Evolutionary conservation across 169 alveolate genomes (phyloP).

Genomic region (Cryptosporidium ryanae): DNA sequence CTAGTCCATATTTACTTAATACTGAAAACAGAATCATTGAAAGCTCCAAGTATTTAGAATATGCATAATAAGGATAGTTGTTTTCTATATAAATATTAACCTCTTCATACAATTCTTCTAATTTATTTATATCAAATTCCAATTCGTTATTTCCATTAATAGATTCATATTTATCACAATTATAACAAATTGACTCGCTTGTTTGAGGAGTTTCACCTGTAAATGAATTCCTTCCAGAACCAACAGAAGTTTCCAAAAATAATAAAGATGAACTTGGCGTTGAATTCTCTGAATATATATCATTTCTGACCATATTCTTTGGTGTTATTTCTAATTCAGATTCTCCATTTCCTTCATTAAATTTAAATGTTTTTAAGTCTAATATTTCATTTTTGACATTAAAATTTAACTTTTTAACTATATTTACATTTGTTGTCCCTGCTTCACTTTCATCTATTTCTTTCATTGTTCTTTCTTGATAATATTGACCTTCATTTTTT

Average conservation of each 20-base stretch:
- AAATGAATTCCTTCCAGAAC: constrained; percentile 3
- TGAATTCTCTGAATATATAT: not conserved
- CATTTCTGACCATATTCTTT: not conserved
- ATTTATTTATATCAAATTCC: constrained; percentile 14
- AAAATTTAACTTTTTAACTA: too few relatives aligned
- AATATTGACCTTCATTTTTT: too few relatives aligned
- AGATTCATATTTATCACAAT: not conserved
- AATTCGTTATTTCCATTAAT: not conserved
- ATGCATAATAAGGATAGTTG: constrained; percentile 43
- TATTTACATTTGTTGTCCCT: too few relatives aligned
- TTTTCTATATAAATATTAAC: not conserved
- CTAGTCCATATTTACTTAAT: constrained; percentile 16
- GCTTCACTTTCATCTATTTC: too few relatives aligned
- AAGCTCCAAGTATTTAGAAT: constrained; percentile 30
- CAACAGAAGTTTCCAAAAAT: constrained; percentile 3
- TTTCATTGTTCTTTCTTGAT: too few relatives aligned
- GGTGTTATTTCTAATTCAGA: not conserved
- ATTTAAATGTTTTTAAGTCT: constrained; percentile 15
- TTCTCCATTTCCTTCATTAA: not conserved
- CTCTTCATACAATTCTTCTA: constrained; percentile 22
- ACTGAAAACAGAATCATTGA: constrained; percentile 8
- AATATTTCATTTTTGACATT: not conserved
- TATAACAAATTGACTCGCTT: not conserved
- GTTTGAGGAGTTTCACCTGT: constrained; percentile 5
- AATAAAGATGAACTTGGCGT: not conserved